Conservation (phyloP, 148 eudicot species). For the Fagopyrum tataricum region DNA sequence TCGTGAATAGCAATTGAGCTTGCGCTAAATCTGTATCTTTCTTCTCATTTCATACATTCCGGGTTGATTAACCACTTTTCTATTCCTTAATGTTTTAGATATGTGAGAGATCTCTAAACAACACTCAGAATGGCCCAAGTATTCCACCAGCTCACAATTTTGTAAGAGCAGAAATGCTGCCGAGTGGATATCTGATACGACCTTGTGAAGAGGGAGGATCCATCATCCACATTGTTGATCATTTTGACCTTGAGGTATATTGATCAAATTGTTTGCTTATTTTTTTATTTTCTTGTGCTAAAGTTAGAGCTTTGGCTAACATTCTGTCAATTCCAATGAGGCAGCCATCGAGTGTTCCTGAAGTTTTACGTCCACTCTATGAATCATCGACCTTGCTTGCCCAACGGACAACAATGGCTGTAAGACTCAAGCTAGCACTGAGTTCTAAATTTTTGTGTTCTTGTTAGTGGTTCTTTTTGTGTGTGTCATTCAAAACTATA, state of each 20-base stretch:
- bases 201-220: too few relatives aligned
- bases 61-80: not conserved
- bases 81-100: slow-evolving; percentile 26
- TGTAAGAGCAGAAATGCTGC: slow-evolving; percentile 76
- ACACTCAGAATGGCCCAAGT: slow-evolving; percentile 85
- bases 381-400: slow-evolving; percentile 83
- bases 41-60: too few relatives aligned
- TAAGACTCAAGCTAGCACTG: slow-evolving; percentile 18
- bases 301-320: not conserved
- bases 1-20: not conserved
- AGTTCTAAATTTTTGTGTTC: not conserved
- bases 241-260: slow-evolving; percentile 41
- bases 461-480: too few relatives aligned
- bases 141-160: slow-evolving; percentile 74
- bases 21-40: too few relatives aligned
- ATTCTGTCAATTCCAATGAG: not conserved
- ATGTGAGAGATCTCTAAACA: slow-evolving; percentile 80
- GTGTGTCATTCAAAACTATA: not conserved
- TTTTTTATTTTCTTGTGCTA: slow-evolving; percentile 20
- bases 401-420: slow-evolving; percentile 85
- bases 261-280: slow-evolving; percentile 73
- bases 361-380: slow-evolving; percentile 77
- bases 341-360: slow-evolving; percentile 91
- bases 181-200: slow-evolving; percentile 49
- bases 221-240: too few relatives aligned